Conservation (phyloP, 2,329 filamentous ascomycete species). For the Arthrobotrys megalospora region DNA sequence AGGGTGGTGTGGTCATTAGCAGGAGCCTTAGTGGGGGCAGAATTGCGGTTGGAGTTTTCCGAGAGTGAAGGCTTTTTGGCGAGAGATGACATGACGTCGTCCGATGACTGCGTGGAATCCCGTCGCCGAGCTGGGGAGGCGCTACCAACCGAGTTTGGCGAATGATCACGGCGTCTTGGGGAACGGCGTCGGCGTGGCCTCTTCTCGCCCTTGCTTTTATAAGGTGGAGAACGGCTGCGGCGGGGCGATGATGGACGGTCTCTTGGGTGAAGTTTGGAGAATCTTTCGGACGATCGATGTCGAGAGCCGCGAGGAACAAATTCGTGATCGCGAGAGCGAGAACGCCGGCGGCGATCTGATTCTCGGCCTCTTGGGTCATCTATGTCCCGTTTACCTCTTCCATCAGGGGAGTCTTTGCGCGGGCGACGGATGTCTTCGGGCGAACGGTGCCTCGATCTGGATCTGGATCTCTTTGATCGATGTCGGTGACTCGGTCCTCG, state of each 20-base stretch:
- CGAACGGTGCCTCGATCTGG: conserved; percentile 45
- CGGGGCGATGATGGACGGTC: conserved; percentile 35
- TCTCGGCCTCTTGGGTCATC: conserved; percentile 24
- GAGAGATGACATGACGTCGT: conserved; percentile 50
- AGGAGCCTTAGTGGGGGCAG: background rate
- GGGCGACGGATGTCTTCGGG: conserved; percentile 34
- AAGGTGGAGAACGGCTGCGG: conserved; percentile 42
- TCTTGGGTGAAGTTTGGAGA: conserved; percentile 22
- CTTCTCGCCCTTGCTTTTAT: conserved; percentile 45
- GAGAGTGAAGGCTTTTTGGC: conserved; percentile 18
- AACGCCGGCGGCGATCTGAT: conserved; percentile 28
- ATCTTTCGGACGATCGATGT: conserved; percentile 33
- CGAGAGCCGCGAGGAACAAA: conserved; percentile 26
- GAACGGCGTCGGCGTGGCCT: conserved; percentile 48
- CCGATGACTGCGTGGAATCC: conserved; percentile 37
- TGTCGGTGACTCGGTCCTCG: conserved; percentile 38
- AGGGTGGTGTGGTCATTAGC: conserved; percentile 4
- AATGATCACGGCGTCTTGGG: conserved; percentile 39
- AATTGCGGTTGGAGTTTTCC: conserved; percentile 10
- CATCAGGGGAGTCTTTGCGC: conserved; percentile 39
- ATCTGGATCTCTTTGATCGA: conserved; percentile 50
- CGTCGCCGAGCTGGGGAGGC: conserved; percentile 44
- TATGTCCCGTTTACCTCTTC: conserved; percentile 26
- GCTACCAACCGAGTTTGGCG: conserved; percentile 39
- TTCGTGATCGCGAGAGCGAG: conserved; percentile 49